A percentile compares a stretch with the other conserved stretches of the same genome.
Conservation (phyloP, 495 filamentous ascomycete species). For the Penicillium silybi region DNA sequence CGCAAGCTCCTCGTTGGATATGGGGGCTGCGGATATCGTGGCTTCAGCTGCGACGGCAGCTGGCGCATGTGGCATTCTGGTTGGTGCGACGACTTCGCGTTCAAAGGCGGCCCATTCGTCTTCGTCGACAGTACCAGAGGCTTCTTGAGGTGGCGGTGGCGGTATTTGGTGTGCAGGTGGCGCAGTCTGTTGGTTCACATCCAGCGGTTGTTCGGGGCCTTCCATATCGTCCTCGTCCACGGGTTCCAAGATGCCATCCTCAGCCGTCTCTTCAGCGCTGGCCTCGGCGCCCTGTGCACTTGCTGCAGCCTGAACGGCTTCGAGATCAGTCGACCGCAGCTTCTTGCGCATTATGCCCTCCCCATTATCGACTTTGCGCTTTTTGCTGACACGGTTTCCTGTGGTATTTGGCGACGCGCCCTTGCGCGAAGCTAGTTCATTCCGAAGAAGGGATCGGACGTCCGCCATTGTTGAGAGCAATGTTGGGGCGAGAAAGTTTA, state of each 20-base stretch:
- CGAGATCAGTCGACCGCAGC: slow-evolving; percentile 33
- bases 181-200: slow-evolving; percentile 14
- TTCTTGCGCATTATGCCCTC: slow-evolving; percentile 48
- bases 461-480: slow-evolving; percentile 61
- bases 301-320: slow-evolving; percentile 23
- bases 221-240: slow-evolving; percentile 26
- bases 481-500: background rate
- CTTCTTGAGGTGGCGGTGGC: slow-evolving; percentile 11
- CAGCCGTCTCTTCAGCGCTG: slow-evolving; percentile 17
- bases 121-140: slow-evolving; percentile 56
- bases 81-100: slow-evolving; percentile 68
- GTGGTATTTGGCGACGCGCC: slow-evolving; percentile 47
- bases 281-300: slow-evolving; percentile 16
- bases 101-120: slow-evolving; percentile 91
- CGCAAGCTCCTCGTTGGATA: slow-evolving; percentile 70
- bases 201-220: slow-evolving; percentile 24
- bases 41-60: slow-evolving; percentile 31
- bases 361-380: slow-evolving; percentile 52
- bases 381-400: slow-evolving; percentile 48
- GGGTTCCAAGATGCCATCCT: slow-evolving; percentile 25
- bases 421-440: slow-evolving; percentile 72
- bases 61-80: slow-evolving; percentile 31
- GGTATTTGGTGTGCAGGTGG: slow-evolving; percentile 10
- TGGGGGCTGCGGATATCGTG: slow-evolving; percentile 64
- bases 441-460: slow-evolving; percentile 75